phyloP scores from a whole-genome alignment of 2,329 filamentous ascomycete species.

The Plectosphaerella plurivora region DNA sequence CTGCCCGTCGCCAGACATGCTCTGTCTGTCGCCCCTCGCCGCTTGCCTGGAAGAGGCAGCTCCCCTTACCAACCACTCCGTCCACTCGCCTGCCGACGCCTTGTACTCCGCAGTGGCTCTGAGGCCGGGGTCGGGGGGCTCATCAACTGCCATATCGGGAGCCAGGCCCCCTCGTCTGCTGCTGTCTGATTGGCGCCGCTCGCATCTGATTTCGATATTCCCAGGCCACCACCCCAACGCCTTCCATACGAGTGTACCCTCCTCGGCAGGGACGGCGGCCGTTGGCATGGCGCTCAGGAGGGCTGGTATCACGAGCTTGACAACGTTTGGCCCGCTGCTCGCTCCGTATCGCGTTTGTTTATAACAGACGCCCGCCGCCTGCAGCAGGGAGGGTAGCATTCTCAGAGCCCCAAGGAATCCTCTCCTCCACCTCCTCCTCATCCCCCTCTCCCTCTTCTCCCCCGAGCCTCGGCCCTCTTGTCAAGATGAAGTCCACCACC shows the following conservation, averaged over 20 bases:
- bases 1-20: too few species aligned
- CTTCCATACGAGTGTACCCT: too few species aligned
- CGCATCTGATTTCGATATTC: neutral
- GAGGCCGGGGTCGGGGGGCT: neutral
- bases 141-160: slow-evolving; percentile 2
- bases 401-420: too few species aligned
- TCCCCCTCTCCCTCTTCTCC: neutral
- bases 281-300: too few species aligned
- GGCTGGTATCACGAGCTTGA: neutral
- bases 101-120: neutral
- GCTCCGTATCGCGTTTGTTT: too few species aligned
- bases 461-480: neutral
- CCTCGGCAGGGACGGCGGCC: too few species aligned
- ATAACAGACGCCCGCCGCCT: too few species aligned
- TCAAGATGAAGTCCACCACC: slow-evolving; percentile 12
- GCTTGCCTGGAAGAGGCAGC: slow-evolving; percentile 2
- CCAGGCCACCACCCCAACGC: too few species aligned
- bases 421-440: neutral
- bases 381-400: too few species aligned
- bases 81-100: neutral
- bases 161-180: neutral
- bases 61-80: neutral
- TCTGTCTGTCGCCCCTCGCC: too few species aligned
- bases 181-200: neutral
- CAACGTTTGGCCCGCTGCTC: neutral